Conservation (phyloP, 805 yeast genomes). For the Teunomyces pallodes region DNA sequence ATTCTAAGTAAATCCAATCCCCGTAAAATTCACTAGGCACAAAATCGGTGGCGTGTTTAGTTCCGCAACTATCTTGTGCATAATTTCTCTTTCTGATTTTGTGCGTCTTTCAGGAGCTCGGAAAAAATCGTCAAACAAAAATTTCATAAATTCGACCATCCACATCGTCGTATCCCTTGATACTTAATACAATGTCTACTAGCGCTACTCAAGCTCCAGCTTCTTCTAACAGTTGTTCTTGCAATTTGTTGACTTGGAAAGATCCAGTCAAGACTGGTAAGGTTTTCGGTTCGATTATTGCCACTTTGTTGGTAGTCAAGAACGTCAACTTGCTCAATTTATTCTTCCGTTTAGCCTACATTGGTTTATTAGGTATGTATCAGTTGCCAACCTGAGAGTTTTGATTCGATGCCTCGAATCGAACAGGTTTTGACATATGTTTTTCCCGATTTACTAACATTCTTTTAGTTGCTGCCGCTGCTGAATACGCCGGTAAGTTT, state of each 20-base stretch:
- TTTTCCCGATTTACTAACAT: conserved; percentile 19
- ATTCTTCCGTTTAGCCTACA: conserved; percentile 57
- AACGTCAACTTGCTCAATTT: conserved; percentile 60
- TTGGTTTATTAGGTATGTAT: conserved; percentile 48
- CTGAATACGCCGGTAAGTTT: conserved; percentile 72
- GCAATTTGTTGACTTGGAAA: conserved; percentile 64
- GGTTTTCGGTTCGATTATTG: conserved; percentile 63
- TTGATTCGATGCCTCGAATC: too few relatives aligned
- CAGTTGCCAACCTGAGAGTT: background rate
- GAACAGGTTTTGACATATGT: background rate
- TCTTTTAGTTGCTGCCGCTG: conserved; percentile 56
- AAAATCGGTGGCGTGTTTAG: background rate
- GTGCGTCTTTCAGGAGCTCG: conserved; percentile 1
- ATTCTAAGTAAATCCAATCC: background rate
- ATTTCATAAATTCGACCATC: background rate
- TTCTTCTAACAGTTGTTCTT: conserved; percentile 2
- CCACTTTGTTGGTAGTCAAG: conserved; percentile 55
- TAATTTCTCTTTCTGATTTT: conserved; percentile 1
- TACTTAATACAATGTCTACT: background rate
- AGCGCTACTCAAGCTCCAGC: conserved; percentile 5
- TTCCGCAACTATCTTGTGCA: background rate
- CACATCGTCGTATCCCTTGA: background rate
- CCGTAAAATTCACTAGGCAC: background rate
- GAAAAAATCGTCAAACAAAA: conserved; percentile 4
- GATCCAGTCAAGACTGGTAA: conserved; percentile 76